These are phyloP conservation scores for Bruguiera sexangula DNA, from an alignment of 345 rosid genomes.

Conservation along the genomic window DNA sequence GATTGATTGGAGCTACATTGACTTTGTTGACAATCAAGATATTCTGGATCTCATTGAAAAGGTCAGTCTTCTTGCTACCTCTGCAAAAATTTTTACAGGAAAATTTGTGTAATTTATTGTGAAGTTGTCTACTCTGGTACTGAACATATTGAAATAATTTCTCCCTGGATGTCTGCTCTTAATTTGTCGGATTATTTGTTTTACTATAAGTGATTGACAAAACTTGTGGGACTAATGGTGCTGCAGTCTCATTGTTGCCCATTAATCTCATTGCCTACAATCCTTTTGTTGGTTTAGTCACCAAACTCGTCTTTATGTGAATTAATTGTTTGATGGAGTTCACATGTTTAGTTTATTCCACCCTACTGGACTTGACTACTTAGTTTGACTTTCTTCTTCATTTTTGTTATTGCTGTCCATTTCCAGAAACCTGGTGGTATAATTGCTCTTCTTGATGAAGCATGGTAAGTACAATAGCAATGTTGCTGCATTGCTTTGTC, in stretches of 20 bases:
- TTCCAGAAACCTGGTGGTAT: constrained; percentile 99
- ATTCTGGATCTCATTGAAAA: constrained; percentile 94
- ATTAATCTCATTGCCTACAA: neutral
- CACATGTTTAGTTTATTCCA: too few species aligned
- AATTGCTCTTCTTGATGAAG: constrained; percentile 97
- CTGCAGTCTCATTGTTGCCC: neutral
- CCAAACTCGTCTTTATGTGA: neutral
- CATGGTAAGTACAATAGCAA: constrained; percentile 62
- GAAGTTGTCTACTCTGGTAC: neutral
- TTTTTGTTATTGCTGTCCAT: constrained; percentile 11
- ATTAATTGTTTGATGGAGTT: neutral
- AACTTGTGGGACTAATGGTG: neutral
- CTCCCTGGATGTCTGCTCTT: neutral
- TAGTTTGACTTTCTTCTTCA: neutral
- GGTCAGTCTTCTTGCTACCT: constrained; percentile 45
- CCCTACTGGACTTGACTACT: neutral
- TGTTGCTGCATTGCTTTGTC: constrained; percentile 1
- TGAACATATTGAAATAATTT: neutral
- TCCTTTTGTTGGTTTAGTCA: constrained; percentile 8
- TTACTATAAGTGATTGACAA: neutral
- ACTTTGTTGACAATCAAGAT: constrained; percentile 91
- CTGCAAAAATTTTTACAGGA: constrained; percentile 16
- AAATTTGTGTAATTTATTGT: neutral
- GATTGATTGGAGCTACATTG: constrained; percentile 99
- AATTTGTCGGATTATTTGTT: neutral